Percentiles rank a stretch among this genome's conserved stretches.
These are phyloP conservation scores for Leavenworthia alabamica DNA, from an alignment of 345 rosid genomes.

Conservation along the genomic window DNA sequence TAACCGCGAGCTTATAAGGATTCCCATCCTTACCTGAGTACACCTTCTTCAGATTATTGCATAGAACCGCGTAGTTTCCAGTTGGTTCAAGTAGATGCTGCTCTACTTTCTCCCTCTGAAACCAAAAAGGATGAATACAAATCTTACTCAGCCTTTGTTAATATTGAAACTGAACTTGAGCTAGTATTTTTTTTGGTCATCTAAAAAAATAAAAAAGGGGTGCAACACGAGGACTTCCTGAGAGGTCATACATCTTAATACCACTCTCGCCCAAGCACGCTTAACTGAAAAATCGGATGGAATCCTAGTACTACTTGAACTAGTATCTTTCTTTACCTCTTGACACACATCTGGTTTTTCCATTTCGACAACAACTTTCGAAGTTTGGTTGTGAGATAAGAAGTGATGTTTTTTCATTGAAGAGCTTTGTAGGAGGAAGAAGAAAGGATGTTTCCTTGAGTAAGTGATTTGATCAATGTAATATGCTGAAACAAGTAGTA, in stretches of 20 bases:
- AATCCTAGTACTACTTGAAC: no score
- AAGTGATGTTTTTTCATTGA: conserved; percentile 33
- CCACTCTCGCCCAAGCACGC: no score
- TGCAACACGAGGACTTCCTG: no score
- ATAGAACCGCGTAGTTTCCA: conserved; percentile 47
- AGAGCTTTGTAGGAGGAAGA: conserved; percentile 42
- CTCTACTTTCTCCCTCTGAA: conserved; percentile 80
- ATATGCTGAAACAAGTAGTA: conserved; percentile 55
- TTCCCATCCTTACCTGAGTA: conserved; percentile 82
- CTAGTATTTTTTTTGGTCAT: background rate
- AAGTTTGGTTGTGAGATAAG: conserved; percentile 42
- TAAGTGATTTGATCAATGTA: conserved; percentile 61
- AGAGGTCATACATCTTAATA: no score
- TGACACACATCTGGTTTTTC: conserved; percentile 77
- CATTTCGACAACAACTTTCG: conserved; percentile 64
- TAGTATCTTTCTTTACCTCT: conserved; percentile 52
- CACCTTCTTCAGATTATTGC: conserved; percentile 68
- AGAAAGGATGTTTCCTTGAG: conserved; percentile 53
- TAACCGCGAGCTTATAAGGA: conserved; percentile 77
- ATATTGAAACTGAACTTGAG: background rate
- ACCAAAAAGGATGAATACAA: background rate
- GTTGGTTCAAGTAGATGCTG: conserved; percentile 52
- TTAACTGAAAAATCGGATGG: no score
- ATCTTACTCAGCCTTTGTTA: background rate
- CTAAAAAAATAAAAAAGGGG: no score